Percentiles rank a stretch among this genome's conserved stretches.
phyloP scores from a whole-genome alignment of 352 stramenopile genomes.

The Phytopythium mirpurense region DNA sequence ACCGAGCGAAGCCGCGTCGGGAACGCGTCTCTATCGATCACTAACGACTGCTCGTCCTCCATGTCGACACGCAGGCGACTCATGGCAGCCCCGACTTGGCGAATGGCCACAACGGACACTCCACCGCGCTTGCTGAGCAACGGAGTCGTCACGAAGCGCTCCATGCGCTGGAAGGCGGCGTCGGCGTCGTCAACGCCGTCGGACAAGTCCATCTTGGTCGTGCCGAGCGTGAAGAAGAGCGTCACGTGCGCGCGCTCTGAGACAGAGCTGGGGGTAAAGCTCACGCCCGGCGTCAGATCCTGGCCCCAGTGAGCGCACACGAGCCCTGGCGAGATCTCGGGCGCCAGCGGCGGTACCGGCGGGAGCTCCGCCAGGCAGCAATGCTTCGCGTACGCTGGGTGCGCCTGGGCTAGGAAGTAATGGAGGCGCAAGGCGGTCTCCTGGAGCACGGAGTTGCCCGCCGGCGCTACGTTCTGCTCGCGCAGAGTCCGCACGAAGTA shows the following conservation, averaged over 20 bases:
- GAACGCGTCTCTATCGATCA: conserved; percentile 37
- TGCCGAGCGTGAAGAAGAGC: conserved; percentile 62
- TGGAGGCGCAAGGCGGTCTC: conserved; percentile 39
- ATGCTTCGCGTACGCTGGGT: conserved; percentile 44
- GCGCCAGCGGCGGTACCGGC: conserved; percentile 32
- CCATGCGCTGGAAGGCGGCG: conserved; percentile 21
- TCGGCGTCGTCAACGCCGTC: conserved; percentile 13
- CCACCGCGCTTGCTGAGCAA: conserved; percentile 44
- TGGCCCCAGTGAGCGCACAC: conserved; percentile 56
- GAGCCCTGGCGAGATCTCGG: conserved; percentile 53
- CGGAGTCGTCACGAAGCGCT: conserved; percentile 42
- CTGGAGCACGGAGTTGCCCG: conserved; percentile 21
- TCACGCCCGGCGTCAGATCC: conserved; percentile 47
- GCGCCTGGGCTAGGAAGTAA: conserved; percentile 48
- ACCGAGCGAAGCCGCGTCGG: conserved; percentile 17
- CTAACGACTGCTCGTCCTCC: conserved; percentile 59
- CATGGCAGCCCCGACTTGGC: conserved; percentile 23
- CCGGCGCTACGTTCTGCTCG: conserved; percentile 38
- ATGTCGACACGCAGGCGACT: conserved; percentile 49
- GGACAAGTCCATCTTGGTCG: conserved; percentile 29
- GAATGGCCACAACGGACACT: conserved; percentile 24
- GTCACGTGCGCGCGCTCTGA: conserved; percentile 12
- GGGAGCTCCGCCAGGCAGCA: conserved; percentile 49
- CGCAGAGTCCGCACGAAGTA: conserved; percentile 53
- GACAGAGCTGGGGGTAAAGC: neutral